phyloP scores from a whole-genome alignment of 495 filamentous ascomycete genomes.

The Aspergillus bridgeri region DNA sequence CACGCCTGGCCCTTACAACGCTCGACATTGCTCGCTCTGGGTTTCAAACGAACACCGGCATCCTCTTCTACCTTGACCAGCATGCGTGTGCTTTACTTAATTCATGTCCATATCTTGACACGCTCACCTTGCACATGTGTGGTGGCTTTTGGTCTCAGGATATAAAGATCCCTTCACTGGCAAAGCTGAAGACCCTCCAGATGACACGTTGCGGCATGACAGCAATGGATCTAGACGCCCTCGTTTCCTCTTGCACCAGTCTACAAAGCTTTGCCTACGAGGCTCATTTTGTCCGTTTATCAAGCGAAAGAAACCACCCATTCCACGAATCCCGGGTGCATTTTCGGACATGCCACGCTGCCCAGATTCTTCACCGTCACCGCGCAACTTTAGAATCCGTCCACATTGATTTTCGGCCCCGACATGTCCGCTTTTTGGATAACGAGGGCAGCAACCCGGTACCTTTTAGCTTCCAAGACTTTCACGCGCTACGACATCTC shows the following conservation, averaged over 20 bases:
- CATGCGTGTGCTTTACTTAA: background rate
- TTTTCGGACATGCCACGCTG: background rate
- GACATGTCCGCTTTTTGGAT: background rate
- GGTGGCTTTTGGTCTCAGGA: background rate
- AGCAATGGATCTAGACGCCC: background rate
- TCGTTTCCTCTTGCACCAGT: background rate
- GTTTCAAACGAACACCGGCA: background rate
- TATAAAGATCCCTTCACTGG: background rate
- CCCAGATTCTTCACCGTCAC: background rate
- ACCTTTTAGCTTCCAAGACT: background rate
- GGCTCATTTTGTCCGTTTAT: background rate
- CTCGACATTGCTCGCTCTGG: background rate
- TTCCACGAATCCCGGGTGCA: background rate
- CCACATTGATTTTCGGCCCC: background rate
- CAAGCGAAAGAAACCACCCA: background rate
- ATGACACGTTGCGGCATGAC: background rate
- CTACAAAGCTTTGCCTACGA: background rate
- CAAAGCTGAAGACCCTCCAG: constrained; percentile 1
- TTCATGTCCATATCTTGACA: background rate
- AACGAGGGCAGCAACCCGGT: background rate
- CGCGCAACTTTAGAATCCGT: background rate
- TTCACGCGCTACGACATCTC: background rate
- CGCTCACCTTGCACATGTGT: constrained; percentile 4
- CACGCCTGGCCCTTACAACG: background rate
- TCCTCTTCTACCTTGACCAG: background rate